Percentiles rank a stretch among this genome's conserved stretches.
These are phyloP conservation scores for Eleusine indica DNA, from an alignment of 176 grass and related monocot genomes.

Conservation along the genomic window DNA sequence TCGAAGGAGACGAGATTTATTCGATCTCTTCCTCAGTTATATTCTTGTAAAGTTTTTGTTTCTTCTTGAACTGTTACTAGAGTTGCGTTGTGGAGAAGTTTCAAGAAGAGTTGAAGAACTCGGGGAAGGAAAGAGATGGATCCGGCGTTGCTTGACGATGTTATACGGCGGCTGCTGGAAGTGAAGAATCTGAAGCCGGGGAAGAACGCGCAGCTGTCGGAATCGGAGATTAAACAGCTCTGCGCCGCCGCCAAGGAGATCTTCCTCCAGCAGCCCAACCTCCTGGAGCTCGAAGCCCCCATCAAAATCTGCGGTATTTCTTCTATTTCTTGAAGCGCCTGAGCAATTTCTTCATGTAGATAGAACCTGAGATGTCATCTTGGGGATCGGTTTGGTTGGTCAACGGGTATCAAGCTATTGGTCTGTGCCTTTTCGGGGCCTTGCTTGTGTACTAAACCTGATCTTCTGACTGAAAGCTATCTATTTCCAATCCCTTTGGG, in stretches of 20 bases:
- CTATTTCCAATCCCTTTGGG: not conserved
- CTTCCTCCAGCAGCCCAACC: constrained; percentile 77
- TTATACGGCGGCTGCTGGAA: constrained; percentile 65
- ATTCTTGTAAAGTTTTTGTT: constrained; percentile 1
- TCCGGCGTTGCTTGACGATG: constrained; percentile 59
- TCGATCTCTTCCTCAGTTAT: constrained; percentile 33
- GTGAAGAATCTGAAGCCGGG: constrained; percentile 56
- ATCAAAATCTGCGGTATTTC: constrained; percentile 81
- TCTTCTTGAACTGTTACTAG: constrained; percentile 30
- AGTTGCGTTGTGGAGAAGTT: constrained; percentile 42
- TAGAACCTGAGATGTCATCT: constrained; percentile 34
- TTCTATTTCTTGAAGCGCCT: constrained; percentile 3
- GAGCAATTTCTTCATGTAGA: constrained; percentile 2
- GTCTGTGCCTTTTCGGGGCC: constrained; percentile 4
- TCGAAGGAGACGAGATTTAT: constrained; percentile 18
- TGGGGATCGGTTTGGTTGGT: constrained; percentile 46
- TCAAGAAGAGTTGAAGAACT: constrained; percentile 24
- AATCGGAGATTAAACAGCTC: constrained; percentile 79
- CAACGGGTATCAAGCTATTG: constrained; percentile 47
- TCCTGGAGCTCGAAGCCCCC: constrained; percentile 76
- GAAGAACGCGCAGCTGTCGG: constrained; percentile 67
- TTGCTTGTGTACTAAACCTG: constrained; percentile 21
- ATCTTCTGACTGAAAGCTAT: constrained; percentile 31
- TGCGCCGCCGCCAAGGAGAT: constrained; percentile 66
- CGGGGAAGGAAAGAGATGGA: constrained; percentile 55